These are phyloP conservation scores for Sphenostylis stenocarpa DNA, from an alignment of 306 rosid genomes.

Conservation along the genomic window DNA sequence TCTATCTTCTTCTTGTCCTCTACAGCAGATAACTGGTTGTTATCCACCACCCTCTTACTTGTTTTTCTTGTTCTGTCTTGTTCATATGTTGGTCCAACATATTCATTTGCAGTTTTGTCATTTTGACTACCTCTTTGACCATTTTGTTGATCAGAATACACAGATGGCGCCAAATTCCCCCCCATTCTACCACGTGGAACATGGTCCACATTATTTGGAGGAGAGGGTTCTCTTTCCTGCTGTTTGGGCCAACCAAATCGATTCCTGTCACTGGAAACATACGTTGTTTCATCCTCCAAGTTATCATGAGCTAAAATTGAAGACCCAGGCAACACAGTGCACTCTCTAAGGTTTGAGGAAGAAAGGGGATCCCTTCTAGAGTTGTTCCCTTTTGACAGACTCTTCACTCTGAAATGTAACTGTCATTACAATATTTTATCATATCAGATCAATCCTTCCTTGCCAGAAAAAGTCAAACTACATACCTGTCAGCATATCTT, in stretches of 20 bases:
- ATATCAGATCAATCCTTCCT: conserved; percentile 23
- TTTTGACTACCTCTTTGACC: conserved; percentile 56
- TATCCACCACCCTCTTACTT: conserved; percentile 46
- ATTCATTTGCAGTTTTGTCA: conserved; percentile 47
- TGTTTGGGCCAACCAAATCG: conserved; percentile 79
- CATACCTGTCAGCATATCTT: conserved; percentile 88
- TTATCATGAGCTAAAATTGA: conserved; percentile 45
- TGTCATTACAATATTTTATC: conserved; percentile 10
- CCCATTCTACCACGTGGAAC: conserved; percentile 69
- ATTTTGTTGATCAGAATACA: conserved; percentile 52
- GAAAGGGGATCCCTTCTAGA: conserved; percentile 61
- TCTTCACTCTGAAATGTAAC: conserved; percentile 60
- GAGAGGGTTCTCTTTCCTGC: conserved; percentile 66
- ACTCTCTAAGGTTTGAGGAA: conserved; percentile 62
- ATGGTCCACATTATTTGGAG: conserved; percentile 50
- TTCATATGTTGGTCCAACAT: conserved; percentile 52
- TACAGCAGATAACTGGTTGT: conserved; percentile 37
- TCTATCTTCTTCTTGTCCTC: conserved; percentile 53
- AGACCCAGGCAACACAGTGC: conserved; percentile 55
- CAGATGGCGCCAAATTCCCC: conserved; percentile 48
- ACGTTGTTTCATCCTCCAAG: conserved; percentile 50
- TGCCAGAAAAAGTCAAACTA: not conserved
- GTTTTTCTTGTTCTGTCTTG: conserved; percentile 46
- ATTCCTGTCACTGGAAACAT: conserved; percentile 57
- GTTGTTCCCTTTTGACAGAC: conserved; percentile 70